Evolutionary conservation across 768 basidiomycete species (phyloP).

Genomic region (Macrolepiota dolichaula): DNA sequence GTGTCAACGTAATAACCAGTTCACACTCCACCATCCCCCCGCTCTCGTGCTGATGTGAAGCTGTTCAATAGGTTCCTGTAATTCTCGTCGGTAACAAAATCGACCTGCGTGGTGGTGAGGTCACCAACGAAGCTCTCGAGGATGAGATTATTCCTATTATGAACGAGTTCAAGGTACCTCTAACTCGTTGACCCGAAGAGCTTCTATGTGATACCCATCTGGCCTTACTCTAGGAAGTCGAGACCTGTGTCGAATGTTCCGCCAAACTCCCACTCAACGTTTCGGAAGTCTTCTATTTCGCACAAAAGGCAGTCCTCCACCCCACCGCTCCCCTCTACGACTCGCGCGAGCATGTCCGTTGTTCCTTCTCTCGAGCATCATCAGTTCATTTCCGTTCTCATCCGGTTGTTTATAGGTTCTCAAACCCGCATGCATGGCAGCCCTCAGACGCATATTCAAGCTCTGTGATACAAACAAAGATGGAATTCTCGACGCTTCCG

Average conservation of each 20-base stretch:
- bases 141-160: constrained; percentile 96
- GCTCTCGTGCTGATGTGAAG: background rate
- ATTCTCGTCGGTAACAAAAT: constrained; percentile 99
- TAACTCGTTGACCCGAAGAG: background rate
- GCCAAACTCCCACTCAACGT: constrained; percentile 88
- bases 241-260: constrained; percentile 97
- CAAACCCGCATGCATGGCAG: constrained; percentile 88
- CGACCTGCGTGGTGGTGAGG: constrained; percentile 87
- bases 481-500: constrained; percentile 82
- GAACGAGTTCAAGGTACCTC: constrained; percentile 91
- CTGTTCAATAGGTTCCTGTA: constrained; percentile 73
- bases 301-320: constrained; percentile 95
- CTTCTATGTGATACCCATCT: constrained; percentile 6
- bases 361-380: constrained; percentile 1
- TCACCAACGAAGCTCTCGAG: constrained; percentile 91
- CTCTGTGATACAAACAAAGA: constrained; percentile 95
- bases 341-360: constrained; percentile 84
- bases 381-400: constrained; percentile 10
- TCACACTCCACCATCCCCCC: background rate
- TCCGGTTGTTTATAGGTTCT: constrained; percentile 53
- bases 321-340: constrained; percentile 97
- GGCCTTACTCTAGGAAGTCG: constrained; percentile 72
- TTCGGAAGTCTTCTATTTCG: constrained; percentile 97
- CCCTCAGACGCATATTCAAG: constrained; percentile 92
- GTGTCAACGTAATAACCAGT: constrained; percentile 77